Evolutionary conservation across 2,329 filamentous ascomycete species (phyloP), one percentile per base, ranked within the genome.

Genomic region (Apiospora aurea): DNA sequence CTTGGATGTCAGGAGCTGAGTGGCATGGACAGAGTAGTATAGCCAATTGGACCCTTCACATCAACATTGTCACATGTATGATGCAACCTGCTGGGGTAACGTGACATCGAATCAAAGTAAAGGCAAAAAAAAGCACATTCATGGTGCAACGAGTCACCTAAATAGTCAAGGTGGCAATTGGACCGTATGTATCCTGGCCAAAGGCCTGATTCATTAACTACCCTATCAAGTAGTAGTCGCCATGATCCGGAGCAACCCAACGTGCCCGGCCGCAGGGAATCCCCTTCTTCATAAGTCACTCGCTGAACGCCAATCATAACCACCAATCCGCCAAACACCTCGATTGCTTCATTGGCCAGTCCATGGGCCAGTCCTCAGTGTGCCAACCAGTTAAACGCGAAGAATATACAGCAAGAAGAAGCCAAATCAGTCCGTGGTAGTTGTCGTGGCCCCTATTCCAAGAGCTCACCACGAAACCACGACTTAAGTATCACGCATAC

Each of bases 181-280:
- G 4, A 26, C 14, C 21, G n/a, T n/a, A n/a, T 49, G 21, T 34
- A 21, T 61, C 53, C 21, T 21, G 53, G 53, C 16, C 14, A 61
- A 61, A 34, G 49, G 26, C 49, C 24, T n/a, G n/a, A 61, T 21
- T n/a, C 49, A 61, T 21, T 34, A 61, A 61, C 26, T 61, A 53
- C 53, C 51, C 26, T 61, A 18, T 61, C 53, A 61, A 61, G 26
- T 34, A 61, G 53, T 61, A 61, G 53, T 61, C 26, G 53, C 26
- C 53, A 61, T 61, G 29, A 61, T 11, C 53, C 53, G 6, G 26
- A 61, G 53, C 26, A 61, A 61, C 53, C 26, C 53, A 61, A 34
- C 5, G 6, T 61, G 53, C 26, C 26, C 26, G 16, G 53, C 16
- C 34, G 34, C 14, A 34, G 53, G 34, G 16, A 61, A 61, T 24